Base-by-base conservation (phyloP, 1,284 basidiomycete genomes). In the Cryptococcus sp. region DNA sequence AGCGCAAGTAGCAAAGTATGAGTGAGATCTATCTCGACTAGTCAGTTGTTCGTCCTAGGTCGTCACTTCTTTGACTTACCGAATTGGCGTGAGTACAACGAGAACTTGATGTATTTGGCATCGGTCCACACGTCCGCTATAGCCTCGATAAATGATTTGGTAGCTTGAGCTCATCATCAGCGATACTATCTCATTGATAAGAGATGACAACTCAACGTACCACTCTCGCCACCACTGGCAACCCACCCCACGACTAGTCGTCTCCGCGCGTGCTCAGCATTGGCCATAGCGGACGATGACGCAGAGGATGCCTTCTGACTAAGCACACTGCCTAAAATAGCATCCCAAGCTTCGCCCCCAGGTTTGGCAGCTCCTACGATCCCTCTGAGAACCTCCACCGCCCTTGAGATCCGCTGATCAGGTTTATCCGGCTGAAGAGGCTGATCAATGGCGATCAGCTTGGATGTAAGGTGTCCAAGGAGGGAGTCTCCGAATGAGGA, bases 1-100 rank as follows among this genome's bases (percentile, higher is more conserved):
- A 88, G 66, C 0, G 81, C 79, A 20, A 89, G 78, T 1, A 94
- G 79, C 15, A 94, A 81, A 1, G 91, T 77, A 4, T 86, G 80
- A 0, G 91, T 90, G 22, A 89, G 70, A 73, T 88, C 89, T 89
- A 45, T 22, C 11, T 52, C 17, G 50, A 49, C 13, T 43, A 22
- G 30, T 30, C 42, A 23, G 23, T n/a, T 27, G n/a, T 16, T 17
- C 15, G 16, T 17, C 27, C 3, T 30, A 15, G 15, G 22, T 8
- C 6, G 16, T 6, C n/a, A 47, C 5, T 5, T 42, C 38, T 13
- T 8, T 4, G 5, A 67, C 78, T 55, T 56, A 79, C 76, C 66
- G 25, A 67, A 66, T 46, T 79, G 77, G 50, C 72, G 66, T 1
- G 64, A 56, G 45, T 75, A 74, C 8, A 78, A 57, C 0, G 75